Conservation (phyloP, 2,329 filamentous ascomycete genomes). For the Furcasterigmium furcatum region DNA sequence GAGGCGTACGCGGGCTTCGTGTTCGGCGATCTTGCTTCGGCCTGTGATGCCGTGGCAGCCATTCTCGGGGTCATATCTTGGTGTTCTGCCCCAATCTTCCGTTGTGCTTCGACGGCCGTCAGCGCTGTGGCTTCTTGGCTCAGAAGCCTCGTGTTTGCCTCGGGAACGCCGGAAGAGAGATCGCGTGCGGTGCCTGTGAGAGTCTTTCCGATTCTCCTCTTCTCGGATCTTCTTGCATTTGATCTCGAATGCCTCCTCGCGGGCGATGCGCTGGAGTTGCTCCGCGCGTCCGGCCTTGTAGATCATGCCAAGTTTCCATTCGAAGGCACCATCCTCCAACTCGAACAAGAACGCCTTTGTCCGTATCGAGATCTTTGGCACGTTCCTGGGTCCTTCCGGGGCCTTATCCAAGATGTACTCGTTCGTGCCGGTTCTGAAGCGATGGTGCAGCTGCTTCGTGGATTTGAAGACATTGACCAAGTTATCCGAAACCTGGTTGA, state of each 20-base stretch:
- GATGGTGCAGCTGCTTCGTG: constrained; percentile 85
- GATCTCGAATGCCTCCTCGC: constrained; percentile 84
- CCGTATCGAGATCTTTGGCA: constrained; percentile 82
- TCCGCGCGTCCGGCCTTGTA: constrained; percentile 87
- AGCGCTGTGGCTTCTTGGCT: constrained; percentile 53
- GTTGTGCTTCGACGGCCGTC: constrained; percentile 37
- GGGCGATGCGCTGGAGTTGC: constrained; percentile 83
- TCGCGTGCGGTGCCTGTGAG: constrained; percentile 50
- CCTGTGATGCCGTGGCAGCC: constrained; percentile 67
- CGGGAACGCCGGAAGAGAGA: constrained; percentile 38
- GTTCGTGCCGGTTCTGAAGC: constrained; percentile 82
- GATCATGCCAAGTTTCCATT: constrained; percentile 95
- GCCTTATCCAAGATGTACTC: constrained; percentile 85
- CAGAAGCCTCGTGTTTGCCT: constrained; percentile 30
- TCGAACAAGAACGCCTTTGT: constrained; percentile 84
- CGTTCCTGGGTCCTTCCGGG: constrained; percentile 79
- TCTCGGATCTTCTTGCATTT: constrained; percentile 84
- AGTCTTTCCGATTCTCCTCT: constrained; percentile 56
- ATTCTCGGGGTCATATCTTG: constrained; percentile 77
- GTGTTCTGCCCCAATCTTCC: constrained; percentile 39
- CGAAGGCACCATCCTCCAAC: constrained; percentile 92
- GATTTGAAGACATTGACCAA: constrained; percentile 85
- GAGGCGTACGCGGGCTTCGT: constrained; percentile 73
- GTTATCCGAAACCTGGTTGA: constrained; percentile 93
- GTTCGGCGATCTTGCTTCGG: constrained; percentile 66